A percentile compares a stretch with the other conserved stretches of the same genome.
phyloP scores from a whole-genome alignment of 257 asterid genomes.

The Knoxia roxburghii region DNA sequence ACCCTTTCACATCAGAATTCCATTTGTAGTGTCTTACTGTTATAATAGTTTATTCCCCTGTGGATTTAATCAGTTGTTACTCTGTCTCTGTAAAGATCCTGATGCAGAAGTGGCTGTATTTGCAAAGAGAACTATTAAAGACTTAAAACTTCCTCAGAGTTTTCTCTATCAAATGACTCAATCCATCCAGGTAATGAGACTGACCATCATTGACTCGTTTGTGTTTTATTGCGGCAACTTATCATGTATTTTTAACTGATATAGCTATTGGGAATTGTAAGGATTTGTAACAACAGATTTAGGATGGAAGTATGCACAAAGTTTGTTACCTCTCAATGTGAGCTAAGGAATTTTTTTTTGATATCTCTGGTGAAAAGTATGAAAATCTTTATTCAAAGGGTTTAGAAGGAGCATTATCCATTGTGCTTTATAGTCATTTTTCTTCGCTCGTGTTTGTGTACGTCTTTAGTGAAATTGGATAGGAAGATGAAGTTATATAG shows the following conservation, averaged over 20 bases:
- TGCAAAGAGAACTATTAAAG: conserved; percentile 89
- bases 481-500: background rate
- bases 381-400: background rate
- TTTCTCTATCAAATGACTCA: conserved; percentile 90
- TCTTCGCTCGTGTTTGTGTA: background rate
- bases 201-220: background rate
- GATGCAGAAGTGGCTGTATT: conserved; percentile 83
- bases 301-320: background rate
- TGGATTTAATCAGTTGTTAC: conserved; percentile 8
- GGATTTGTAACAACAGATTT: background rate
- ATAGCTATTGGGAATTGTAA: background rate
- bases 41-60: background rate
- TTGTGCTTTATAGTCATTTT: background rate
- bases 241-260: background rate
- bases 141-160: conserved; percentile 89
- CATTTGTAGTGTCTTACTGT: background rate
- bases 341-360: background rate
- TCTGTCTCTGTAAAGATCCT: conserved; percentile 45
- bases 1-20: background rate
- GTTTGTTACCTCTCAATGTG: background rate
- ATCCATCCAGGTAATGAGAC: conserved; percentile 66
- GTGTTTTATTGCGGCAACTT: background rate
- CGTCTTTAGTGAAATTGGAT: background rate
- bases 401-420: background rate
- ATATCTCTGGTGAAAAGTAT: background rate